Conservation (phyloP, 1,139 yeast genomes). For the Yamadazyma siamensis region DNA sequence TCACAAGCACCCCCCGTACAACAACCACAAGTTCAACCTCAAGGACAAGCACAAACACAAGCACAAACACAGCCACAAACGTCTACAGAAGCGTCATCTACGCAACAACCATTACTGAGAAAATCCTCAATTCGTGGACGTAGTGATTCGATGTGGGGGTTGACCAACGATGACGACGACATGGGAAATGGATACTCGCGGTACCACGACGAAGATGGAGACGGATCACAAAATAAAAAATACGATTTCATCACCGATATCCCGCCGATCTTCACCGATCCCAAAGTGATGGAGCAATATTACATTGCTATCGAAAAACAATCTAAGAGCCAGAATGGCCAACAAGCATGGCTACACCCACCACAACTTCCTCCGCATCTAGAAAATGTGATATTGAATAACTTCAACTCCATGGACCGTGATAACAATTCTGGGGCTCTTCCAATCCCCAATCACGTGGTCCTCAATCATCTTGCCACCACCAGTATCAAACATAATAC, state of each 20-base stretch:
- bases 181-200: constrained; percentile 80
- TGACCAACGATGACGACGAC: constrained; percentile 67
- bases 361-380: constrained; percentile 53
- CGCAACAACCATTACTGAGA: constrained; percentile 16
- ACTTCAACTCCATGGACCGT: constrained; percentile 43
- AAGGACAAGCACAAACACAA: no score
- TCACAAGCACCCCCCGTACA: constrained; percentile 9
- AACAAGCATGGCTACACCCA: constrained; percentile 65
- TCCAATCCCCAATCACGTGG: constrained; percentile 49
- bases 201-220: constrained; percentile 63
- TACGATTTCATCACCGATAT: constrained; percentile 62
- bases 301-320: constrained; percentile 71
- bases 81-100: no score
- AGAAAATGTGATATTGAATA: constrained; percentile 46
- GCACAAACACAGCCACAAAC: no score
- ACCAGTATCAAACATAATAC: constrained; percentile 48
- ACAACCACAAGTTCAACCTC: no score
- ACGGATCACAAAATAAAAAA: constrained; percentile 18
- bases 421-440: constrained; percentile 49
- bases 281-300: constrained; percentile 58
- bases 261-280: constrained; percentile 88
- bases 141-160: constrained; percentile 52
- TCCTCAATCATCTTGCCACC: constrained; percentile 47
- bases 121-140: constrained; percentile 30
- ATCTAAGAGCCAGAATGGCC: constrained; percentile 60